Conservation (phyloP, 2,329 filamentous ascomycete genomes). For the Stagonosporopsis vannaccii region DNA sequence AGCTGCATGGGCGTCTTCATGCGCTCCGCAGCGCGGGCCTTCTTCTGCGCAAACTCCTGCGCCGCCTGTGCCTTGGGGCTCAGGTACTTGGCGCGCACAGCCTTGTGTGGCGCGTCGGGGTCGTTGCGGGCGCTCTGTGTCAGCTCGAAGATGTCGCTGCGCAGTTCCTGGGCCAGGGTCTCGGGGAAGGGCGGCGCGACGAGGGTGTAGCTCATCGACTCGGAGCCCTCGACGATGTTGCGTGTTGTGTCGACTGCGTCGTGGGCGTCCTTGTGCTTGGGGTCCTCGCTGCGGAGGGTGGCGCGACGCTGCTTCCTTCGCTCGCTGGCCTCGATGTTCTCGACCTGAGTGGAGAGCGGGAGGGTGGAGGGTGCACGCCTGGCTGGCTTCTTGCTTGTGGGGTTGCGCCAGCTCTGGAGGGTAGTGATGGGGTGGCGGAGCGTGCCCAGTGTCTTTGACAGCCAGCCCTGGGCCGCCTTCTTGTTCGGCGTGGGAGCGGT, state of each 20-base stretch:
- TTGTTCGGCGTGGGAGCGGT: constrained; percentile 11
- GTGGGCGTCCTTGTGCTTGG: constrained; percentile 20
- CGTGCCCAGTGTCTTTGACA: constrained; percentile 24
- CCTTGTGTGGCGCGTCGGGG: constrained; percentile 32
- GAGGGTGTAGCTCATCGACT: constrained; percentile 72
- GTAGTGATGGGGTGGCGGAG: constrained; percentile 29
- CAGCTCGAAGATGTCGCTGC: constrained; percentile 68
- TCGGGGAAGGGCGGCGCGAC: constrained; percentile 79
- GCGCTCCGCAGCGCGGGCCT: constrained; percentile 25
- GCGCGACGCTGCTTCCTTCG: constrained; percentile 16
- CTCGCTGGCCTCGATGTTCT: constrained; percentile 23
- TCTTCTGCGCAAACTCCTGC: constrained; percentile 40
- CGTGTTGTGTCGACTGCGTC: constrained; percentile 75
- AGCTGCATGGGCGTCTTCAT: constrained; percentile 48
- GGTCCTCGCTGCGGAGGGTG: constrained; percentile 22
- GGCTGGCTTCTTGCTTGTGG: constrained; percentile 10
- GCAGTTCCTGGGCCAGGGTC: constrained; percentile 80
- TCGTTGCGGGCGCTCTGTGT: constrained; percentile 68
- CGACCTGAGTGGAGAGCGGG: constrained; percentile 11
- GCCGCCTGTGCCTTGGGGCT: constrained; percentile 20
- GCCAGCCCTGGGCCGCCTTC: constrained; percentile 21
- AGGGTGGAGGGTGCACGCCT: constrained; percentile 8
- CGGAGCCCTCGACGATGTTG: constrained; percentile 71
- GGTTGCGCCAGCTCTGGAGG: constrained; percentile 26
- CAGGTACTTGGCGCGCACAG: constrained; percentile 11